These are phyloP conservation scores for Eragrostis curvula DNA, from an alignment of 176 grass and related monocot genomes.

Conservation along the genomic window DNA sequence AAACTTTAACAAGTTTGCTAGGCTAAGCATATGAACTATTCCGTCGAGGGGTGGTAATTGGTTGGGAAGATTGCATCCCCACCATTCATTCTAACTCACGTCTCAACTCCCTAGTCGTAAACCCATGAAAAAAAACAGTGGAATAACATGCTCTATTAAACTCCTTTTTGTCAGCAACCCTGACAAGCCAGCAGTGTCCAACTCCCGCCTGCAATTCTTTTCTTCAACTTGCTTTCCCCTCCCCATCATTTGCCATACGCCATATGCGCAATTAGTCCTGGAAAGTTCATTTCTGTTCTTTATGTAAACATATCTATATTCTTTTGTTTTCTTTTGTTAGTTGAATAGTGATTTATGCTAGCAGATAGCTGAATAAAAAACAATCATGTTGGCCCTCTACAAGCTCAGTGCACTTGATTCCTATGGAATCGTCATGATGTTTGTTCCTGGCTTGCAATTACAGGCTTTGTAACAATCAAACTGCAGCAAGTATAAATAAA, in stretches of 20 bases:
- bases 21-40: not conserved
- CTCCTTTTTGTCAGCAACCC: too few species aligned
- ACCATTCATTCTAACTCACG: not conserved
- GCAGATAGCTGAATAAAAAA: too few species aligned
- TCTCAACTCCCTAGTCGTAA: not conserved
- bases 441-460: not conserved
- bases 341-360: too few species aligned
- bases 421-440: not conserved
- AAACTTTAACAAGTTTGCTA: not conserved
- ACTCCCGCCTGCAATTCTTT: too few species aligned
- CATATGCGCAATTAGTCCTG: not conserved
- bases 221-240: too few species aligned
- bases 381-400: not conserved
- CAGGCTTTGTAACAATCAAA: not conserved
- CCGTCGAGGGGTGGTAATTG: not conserved
- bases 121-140: too few species aligned
- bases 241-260: too few species aligned
- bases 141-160: not conserved
- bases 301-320: not conserved
- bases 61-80: not conserved
- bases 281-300: slow-evolving; percentile 20
- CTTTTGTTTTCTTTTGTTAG: not conserved
- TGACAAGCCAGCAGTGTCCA: too few species aligned
- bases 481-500: not conserved
- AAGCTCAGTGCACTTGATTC: not conserved